Percentiles rank a stretch among this genome's conserved stretches.
Conservation (phyloP, 768 basidiomycete genomes). For the Mycena indigotica region DNA sequence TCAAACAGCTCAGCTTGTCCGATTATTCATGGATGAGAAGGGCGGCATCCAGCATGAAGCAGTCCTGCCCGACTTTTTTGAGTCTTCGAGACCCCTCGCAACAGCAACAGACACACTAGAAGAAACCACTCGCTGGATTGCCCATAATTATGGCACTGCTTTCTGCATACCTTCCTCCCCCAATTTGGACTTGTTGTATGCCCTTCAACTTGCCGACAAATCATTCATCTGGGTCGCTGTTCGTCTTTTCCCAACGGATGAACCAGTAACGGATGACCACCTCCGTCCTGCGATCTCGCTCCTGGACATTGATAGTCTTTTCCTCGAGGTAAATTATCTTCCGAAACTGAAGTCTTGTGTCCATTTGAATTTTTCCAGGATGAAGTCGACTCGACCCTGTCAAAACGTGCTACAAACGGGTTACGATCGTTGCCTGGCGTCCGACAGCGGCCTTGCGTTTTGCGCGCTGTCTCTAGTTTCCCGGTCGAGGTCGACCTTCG, state of each 20-base stretch:
- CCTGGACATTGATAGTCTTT: background rate
- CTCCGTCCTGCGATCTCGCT: background rate
- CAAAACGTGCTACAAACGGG: background rate
- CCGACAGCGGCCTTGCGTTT: background rate
- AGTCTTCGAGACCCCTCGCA: background rate
- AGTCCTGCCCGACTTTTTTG: background rate
- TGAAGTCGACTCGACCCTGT: background rate
- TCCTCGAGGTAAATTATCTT: background rate
- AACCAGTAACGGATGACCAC: background rate
- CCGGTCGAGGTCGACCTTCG: background rate
- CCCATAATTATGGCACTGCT: background rate
- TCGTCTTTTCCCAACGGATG: background rate
- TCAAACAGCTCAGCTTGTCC: conserved; percentile 4
- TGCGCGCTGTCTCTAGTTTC: background rate
- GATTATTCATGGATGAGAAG: background rate
- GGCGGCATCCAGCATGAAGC: background rate
- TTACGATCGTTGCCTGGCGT: background rate
- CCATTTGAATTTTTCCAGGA: background rate
- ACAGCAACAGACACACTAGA: background rate
- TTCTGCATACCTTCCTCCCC: background rate
- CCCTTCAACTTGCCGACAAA: background rate
- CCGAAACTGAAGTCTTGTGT: background rate
- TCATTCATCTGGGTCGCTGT: background rate
- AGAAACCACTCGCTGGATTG: background rate
- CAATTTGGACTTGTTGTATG: background rate